These are phyloP conservation scores for Cutaneotrichosporon cavernicola DNA, from an alignment of 1,284 basidiomycete genomes.

Conservation along the genomic window DNA sequence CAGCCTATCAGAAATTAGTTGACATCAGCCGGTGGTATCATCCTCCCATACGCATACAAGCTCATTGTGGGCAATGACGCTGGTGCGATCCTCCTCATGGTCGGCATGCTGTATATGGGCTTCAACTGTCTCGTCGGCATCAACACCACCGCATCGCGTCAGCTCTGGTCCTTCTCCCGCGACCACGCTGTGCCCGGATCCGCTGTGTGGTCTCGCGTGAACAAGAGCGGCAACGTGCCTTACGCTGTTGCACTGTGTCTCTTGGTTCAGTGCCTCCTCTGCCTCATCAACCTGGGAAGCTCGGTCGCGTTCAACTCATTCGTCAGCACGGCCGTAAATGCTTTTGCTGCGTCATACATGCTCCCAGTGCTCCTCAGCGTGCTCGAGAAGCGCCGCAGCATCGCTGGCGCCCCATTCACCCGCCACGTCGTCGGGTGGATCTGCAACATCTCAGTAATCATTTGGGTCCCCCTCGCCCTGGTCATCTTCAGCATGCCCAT, in stretches of 20 bases:
- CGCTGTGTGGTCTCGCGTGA: conserved; percentile 20
- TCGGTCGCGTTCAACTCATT: conserved; percentile 29
- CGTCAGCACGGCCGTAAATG: conserved; percentile 23
- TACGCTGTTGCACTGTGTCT: conserved; percentile 21
- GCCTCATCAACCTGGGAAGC: conserved; percentile 27
- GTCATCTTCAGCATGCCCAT: conserved; percentile 38
- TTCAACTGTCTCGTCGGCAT: conserved; percentile 28
- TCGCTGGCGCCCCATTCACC: conserved; percentile 15
- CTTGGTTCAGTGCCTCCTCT: conserved; percentile 22
- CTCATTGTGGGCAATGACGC: conserved; percentile 21
- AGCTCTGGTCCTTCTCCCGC: conserved; percentile 25
- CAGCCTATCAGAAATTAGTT: no score
- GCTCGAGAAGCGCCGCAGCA: conserved; percentile 15
- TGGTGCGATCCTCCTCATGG: conserved; percentile 20
- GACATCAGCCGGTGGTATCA: conserved; percentile 16
- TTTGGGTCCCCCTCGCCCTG: conserved; percentile 21
- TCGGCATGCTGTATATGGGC: conserved; percentile 20
- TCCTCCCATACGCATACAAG: conserved; percentile 22
- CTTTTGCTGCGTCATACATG: conserved; percentile 21
- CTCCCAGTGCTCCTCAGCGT: conserved; percentile 22
- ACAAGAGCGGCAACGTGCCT: conserved; percentile 21
- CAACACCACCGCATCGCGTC: conserved; percentile 22
- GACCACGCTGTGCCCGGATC: conserved; percentile 27
- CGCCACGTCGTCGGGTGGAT: conserved; percentile 12
- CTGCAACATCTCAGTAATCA: conserved; percentile 21